A percentile compares a stretch with the other conserved stretches of the same genome.
Conservation (phyloP, 1,139 yeast species). For the Pichiaceae sp. region DNA sequence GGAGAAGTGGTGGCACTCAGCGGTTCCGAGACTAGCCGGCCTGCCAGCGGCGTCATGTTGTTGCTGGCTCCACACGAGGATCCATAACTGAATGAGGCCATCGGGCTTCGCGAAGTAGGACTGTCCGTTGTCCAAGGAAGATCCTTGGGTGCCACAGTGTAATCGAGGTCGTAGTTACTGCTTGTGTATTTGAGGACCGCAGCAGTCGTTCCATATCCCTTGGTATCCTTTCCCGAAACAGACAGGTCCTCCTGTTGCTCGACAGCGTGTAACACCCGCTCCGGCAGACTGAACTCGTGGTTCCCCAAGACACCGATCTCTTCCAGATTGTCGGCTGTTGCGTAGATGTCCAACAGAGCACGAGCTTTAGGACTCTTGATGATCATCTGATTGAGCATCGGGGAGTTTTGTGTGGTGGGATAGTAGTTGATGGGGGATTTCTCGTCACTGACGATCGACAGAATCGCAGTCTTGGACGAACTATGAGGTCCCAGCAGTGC, state of each 20-base stretch:
- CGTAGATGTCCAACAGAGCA: constrained; percentile 41
- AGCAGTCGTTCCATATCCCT: not conserved
- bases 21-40: not conserved
- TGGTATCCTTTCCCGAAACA: not conserved
- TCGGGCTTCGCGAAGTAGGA: constrained; percentile 11
- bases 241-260: not conserved
- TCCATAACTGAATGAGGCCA: constrained; percentile 11
- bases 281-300: constrained; percentile 8
- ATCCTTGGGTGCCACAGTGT: constrained; percentile 9
- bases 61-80: constrained; percentile 4
- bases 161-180: constrained; percentile 21
- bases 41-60: constrained; percentile 1
- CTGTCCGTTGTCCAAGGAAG: constrained; percentile 9
- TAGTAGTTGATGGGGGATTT: constrained; percentile 51
- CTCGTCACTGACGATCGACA: constrained; percentile 40
- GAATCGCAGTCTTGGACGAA: constrained; percentile 34
- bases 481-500: constrained; percentile 51
- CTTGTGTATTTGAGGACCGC: constrained; percentile 11
- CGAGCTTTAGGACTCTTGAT: constrained; percentile 35
- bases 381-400: constrained; percentile 45
- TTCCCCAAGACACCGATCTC: constrained; percentile 11
- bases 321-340: constrained; percentile 21
- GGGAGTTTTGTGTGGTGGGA: constrained; percentile 51
- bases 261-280: constrained; percentile 1
- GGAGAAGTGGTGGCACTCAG: constrained; percentile 8